These are phyloP conservation scores for Metrosideros polymorpha DNA, from an alignment of 441 rosid genomes.

Conservation along the genomic window DNA sequence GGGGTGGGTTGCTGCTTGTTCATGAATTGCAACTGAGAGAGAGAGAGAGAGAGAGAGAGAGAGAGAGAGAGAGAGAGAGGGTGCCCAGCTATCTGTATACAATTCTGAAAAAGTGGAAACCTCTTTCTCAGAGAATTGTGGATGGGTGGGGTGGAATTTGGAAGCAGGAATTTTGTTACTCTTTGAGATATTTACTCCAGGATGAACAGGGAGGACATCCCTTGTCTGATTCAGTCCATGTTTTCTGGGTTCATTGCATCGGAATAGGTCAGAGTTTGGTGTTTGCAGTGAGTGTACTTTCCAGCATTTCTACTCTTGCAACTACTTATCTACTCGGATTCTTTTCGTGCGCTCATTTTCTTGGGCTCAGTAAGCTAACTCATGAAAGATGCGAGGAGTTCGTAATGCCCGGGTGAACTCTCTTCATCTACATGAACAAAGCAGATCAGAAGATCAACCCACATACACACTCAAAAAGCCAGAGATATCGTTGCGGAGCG, in stretches of 20 bases:
- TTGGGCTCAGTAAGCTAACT: not conserved
- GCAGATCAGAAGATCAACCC: not conserved
- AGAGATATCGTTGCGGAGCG: not conserved
- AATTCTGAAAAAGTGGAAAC: not conserved
- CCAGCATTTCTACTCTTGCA: not conserved
- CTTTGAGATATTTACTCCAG: not conserved
- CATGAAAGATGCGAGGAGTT: not conserved
- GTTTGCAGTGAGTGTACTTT: not conserved
- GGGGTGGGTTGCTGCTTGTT: not conserved
- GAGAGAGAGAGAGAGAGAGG: not conserved
- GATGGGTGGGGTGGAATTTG: not conserved
- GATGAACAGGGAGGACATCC: not conserved
- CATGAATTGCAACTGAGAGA: not conserved
- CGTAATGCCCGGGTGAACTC: not conserved
- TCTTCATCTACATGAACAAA: not conserved
- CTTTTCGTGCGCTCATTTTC: not conserved
- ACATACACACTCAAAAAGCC: fast-evolving
- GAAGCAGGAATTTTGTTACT: not conserved
- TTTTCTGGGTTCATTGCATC: fast-evolving
- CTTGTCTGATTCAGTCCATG: not conserved
- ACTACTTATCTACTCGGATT: fast-evolving
- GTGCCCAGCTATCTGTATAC: not conserved
- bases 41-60: not conserved
- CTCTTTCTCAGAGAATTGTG: not conserved
- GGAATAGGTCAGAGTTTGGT: not conserved